These are phyloP conservation scores for Lactuca sativa DNA, from an alignment of 129 eudicot genomes.

Conservation along the genomic window DNA sequence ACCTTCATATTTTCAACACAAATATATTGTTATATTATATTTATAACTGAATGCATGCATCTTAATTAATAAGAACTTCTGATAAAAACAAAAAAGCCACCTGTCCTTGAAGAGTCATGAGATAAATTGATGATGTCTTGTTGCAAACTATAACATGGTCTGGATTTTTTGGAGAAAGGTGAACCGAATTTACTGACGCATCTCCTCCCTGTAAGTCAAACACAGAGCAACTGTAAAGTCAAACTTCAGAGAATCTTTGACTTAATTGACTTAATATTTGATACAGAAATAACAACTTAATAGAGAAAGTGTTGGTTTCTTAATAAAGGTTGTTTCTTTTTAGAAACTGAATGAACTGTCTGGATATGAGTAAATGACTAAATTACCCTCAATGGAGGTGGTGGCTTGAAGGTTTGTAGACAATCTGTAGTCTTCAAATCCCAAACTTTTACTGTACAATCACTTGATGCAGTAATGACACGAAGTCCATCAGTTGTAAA, in stretches of 20 bases:
- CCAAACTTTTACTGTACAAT: constrained; percentile 99
- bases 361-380: neutral
- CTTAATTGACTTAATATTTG: too few relatives aligned
- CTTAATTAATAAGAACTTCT: neutral
- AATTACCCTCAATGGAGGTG: constrained; percentile 87
- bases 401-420: constrained; percentile 91
- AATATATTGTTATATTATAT: neutral
- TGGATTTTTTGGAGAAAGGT: constrained; percentile 85
- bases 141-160: constrained; percentile 97
- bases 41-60: neutral
- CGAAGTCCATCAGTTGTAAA: constrained; percentile 86
- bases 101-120: constrained; percentile 99
- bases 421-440: constrained; percentile 85
- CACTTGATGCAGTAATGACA: constrained; percentile 93
- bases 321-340: neutral
- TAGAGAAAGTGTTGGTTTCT: neutral
- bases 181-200: constrained; percentile 91
- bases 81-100: constrained; percentile 30
- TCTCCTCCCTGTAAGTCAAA: constrained; percentile 73
- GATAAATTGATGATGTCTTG: constrained; percentile 87
- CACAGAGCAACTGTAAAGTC: neutral
- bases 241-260: neutral
- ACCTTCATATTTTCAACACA: constrained; percentile 38
- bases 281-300: neutral
- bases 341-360: neutral